Evolutionary conservation across 345 rosid genomes (phyloP).

Genomic region (Punica granatum): DNA sequence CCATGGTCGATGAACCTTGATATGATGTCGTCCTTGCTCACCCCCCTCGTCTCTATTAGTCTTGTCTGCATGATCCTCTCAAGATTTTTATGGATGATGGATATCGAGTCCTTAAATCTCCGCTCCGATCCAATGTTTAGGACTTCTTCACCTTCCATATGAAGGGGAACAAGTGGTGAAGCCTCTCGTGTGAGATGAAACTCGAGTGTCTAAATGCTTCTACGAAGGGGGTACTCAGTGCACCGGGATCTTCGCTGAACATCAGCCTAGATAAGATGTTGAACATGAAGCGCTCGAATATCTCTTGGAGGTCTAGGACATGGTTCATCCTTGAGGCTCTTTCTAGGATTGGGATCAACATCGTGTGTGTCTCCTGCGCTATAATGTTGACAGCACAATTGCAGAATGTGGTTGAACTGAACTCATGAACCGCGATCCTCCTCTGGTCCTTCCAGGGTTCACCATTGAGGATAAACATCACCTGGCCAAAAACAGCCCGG

Average conservation of each 20-base stretch:
- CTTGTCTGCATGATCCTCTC: constrained; percentile 25
- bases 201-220: neutral
- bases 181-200: neutral
- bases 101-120: neutral
- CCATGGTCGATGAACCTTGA: constrained; percentile 19
- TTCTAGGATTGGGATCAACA: constrained; percentile 14
- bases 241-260: neutral
- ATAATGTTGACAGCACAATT: constrained; percentile 9
- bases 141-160: neutral
- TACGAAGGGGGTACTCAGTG: neutral
- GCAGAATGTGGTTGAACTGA: constrained; percentile 17
- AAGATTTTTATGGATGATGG: neutral
- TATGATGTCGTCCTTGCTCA: neutral
- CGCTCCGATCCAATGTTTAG: constrained; percentile 28
- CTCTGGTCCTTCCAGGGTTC: constrained; percentile 22
- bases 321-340: neutral
- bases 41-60: constrained; percentile 14
- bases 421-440: constrained; percentile 18
- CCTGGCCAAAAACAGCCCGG: constrained; percentile 5
- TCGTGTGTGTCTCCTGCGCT: constrained; percentile 1
- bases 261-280: constrained; percentile 20
- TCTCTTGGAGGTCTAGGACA: constrained; percentile 15
- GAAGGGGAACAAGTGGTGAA: neutral
- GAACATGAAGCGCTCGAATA: constrained; percentile 21
- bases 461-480: constrained; percentile 18